phyloP scores from a whole-genome alignment of 202 grass and related monocot genomes.

The Schoenoplectus triqueter region DNA sequence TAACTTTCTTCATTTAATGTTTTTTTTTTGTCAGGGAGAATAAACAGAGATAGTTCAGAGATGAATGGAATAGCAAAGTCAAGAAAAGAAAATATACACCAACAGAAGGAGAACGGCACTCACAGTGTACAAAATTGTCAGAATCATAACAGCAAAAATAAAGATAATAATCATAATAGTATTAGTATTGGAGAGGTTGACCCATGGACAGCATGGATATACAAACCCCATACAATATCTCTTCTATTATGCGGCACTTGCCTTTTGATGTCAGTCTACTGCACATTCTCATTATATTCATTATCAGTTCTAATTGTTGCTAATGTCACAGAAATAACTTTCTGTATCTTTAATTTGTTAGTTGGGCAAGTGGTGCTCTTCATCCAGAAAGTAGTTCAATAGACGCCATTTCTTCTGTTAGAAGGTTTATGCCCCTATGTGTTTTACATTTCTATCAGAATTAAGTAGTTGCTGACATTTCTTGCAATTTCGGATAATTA shows the following conservation, averaged over 20 bases:
- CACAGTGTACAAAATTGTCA: slow-evolving; percentile 58
- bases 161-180: slow-evolving; percentile 53
- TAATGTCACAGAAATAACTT: slow-evolving; percentile 33
- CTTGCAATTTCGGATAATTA: slow-evolving; percentile 42
- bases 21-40: slow-evolving; percentile 43
- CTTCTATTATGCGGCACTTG: slow-evolving; percentile 82
- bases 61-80: slow-evolving; percentile 57
- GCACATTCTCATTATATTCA: slow-evolving; percentile 9
- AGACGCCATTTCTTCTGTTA: slow-evolving; percentile 73
- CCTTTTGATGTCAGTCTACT: slow-evolving; percentile 76
- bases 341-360: slow-evolving; percentile 46
- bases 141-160: slow-evolving; percentile 53
- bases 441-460: slow-evolving; percentile 33
- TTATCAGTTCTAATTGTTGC: slow-evolving; percentile 31
- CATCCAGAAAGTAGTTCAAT: slow-evolving; percentile 74
- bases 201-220: slow-evolving; percentile 93
- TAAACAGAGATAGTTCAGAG: slow-evolving; percentile 48
- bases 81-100: slow-evolving; percentile 46
- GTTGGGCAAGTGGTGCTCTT: slow-evolving; percentile 90
- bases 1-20: background rate
- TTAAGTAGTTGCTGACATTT: slow-evolving; percentile 20
- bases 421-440: slow-evolving; percentile 62
- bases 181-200: slow-evolving; percentile 78
- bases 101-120: slow-evolving; percentile 49
- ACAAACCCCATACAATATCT: slow-evolving; percentile 85